A percentile compares a stretch with the other conserved stretches of the same genome.
Conservation (phyloP, 345 rosid species). For the Eucalyptus curtisii region DNA sequence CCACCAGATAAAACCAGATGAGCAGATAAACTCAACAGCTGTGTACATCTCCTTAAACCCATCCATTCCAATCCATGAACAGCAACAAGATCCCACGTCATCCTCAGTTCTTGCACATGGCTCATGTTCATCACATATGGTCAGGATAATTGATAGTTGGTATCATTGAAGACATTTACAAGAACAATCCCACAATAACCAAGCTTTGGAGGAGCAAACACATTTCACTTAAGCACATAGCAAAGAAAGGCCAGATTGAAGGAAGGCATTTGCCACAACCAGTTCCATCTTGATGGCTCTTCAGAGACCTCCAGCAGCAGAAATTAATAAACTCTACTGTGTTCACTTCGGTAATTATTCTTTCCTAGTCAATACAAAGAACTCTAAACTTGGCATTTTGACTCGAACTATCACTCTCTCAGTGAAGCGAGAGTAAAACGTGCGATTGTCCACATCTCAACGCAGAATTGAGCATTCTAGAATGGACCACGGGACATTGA, state of each 20-base stretch:
- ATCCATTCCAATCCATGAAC: background rate
- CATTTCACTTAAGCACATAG: background rate
- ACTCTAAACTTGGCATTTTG: background rate
- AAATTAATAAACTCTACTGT: background rate
- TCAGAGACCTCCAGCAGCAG: background rate
- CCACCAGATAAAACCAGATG: background rate
- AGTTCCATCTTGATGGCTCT: background rate
- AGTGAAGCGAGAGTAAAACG: background rate
- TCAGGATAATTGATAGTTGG: background rate
- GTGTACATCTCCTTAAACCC: background rate
- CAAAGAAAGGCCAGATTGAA: background rate
- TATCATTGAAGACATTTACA: background rate
- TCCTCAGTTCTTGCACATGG: background rate
- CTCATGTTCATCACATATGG: background rate
- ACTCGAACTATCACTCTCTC: background rate
- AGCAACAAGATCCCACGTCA: background rate
- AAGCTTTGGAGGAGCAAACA: background rate
- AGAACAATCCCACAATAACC: background rate
- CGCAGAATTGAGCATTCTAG: background rate
- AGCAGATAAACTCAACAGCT: background rate
- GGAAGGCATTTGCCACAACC: background rate
- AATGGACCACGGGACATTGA: background rate
- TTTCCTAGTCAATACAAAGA: background rate
- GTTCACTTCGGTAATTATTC: background rate
- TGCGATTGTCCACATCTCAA: background rate